Conservation (phyloP, 371 early-diverging fungal genomes). For the Funneliformis caledonium region DNA sequence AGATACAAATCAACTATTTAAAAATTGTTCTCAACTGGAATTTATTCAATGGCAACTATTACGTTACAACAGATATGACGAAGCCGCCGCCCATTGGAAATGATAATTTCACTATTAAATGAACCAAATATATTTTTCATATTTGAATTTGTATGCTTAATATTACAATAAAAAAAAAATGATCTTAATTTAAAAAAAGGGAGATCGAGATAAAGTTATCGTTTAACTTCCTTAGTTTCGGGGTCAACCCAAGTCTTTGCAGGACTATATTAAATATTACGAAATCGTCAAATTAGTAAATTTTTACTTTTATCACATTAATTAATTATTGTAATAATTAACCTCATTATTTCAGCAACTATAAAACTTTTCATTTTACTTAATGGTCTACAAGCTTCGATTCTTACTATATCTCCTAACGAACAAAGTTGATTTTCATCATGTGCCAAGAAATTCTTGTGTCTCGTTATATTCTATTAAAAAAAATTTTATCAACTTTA, state of each 20-base stretch:
- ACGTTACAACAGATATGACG: background rate
- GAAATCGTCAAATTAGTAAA: background rate
- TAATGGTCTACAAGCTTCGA: constrained; percentile 88
- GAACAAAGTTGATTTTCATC: constrained; percentile 84
- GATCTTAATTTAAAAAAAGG: background rate
- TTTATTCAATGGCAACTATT: constrained; percentile 3
- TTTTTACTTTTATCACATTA: background rate
- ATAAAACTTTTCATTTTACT: constrained; percentile 89
- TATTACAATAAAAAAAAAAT: no score
- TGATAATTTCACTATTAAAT: no score
- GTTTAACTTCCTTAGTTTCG: constrained; percentile 37
- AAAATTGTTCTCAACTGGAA: constrained; percentile 18
- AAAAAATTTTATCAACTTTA: background rate
- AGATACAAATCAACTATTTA: background rate
- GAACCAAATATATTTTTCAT: no score
- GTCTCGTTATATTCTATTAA: constrained; percentile 60
- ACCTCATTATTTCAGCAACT: constrained; percentile 82
- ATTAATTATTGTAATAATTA: constrained; percentile 39
- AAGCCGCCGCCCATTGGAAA: no score
- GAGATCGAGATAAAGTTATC: constrained; percentile 18
- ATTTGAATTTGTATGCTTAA: no score
- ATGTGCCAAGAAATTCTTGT: constrained; percentile 90
- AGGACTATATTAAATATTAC: constrained; percentile 3
- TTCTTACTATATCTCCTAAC: constrained; percentile 91
- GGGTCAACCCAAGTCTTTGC: constrained; percentile 44